Base-by-base conservation (phyloP, 2,329 filamentous ascomycete genomes). In the Aureobasidium sp. region DNA sequence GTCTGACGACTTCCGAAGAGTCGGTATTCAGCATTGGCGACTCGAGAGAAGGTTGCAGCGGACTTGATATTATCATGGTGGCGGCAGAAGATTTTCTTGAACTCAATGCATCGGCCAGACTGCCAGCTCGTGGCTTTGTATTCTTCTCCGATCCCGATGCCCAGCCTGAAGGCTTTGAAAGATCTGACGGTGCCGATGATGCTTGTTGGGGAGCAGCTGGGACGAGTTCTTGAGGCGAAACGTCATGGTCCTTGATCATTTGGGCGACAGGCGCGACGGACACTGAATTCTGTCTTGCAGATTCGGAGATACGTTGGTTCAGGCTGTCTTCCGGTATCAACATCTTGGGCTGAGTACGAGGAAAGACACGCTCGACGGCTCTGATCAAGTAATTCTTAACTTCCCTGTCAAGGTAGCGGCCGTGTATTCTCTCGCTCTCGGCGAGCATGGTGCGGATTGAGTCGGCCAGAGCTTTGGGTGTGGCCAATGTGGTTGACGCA, bases 381-480 rank as follows among this genome's bases (percentile, higher is more conserved):
- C 41, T 50, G 25, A 50, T 50, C 25, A 59, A 8, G 3, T 59
- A 25, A 3, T 44, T 2, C 13, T 50, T 59, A 10, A 42, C 6
- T 8, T 49, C 44, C 5, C 32, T 36, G 8, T 50, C 34, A 5
- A 59, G 45, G 14, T 49, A 45, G 8, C 8, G 16, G 8, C 57
- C 45, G 34, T 59, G 13, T 14, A 3, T 16, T 11, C 45, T 32
- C 27, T 59, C 45, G 16, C 44, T 50, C 25, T 41, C 44, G 10
- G 16, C 41, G 11, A 59, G 7, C 44, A 59, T 59, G 3, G 34
- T 42, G 16, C 45, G 44, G 14, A 59, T 59, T 2, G 45, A 44
- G 8, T 59, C 57, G 3, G 45, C 57, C 25, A 59, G n/a, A 27
- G 57, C 57, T 42, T n/a, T 59, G 13, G 45, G 45, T 21, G 57